Conservation (phyloP, 495 filamentous ascomycete species). For the Penicillium steckii region DNA sequence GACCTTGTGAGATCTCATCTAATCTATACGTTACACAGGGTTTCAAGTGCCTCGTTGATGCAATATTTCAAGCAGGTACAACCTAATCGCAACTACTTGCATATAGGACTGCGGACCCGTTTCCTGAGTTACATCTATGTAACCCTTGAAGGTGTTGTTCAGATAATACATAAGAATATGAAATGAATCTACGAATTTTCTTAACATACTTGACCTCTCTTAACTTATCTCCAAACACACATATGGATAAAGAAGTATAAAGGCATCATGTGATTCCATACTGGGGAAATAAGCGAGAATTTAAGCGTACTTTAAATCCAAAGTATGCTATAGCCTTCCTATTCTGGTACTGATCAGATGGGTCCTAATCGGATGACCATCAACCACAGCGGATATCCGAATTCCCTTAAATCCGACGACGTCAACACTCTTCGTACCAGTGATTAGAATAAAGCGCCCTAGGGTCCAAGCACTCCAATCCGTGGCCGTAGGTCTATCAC, state of each 20-base stretch:
- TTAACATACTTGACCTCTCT: too few species aligned
- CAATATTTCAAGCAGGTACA: neutral
- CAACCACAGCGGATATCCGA: neutral
- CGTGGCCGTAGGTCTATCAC: neutral
- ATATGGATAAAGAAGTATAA: neutral
- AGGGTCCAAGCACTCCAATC: neutral
- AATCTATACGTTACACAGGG: neutral
- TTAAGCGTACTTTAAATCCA: neutral
- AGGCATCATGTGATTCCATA: neutral
- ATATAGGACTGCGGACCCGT: neutral
- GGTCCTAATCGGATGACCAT: neutral
- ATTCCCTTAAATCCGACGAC: neutral
- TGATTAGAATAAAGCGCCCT: neutral
- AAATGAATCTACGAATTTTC: too few species aligned
- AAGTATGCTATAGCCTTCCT: neutral
- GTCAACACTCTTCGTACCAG: neutral
- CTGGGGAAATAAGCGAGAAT: neutral
- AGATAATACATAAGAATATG: too few species aligned
- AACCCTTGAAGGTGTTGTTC: too few species aligned
- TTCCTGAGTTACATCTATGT: too few species aligned
- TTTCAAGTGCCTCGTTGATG: neutral
- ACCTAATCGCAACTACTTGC: neutral
- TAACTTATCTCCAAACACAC: too few species aligned
- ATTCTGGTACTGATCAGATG: neutral
- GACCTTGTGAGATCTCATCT: neutral